These are phyloP conservation scores for Fraxinus nigra DNA, from an alignment of 305 asterid species.

Conservation along the genomic window DNA sequence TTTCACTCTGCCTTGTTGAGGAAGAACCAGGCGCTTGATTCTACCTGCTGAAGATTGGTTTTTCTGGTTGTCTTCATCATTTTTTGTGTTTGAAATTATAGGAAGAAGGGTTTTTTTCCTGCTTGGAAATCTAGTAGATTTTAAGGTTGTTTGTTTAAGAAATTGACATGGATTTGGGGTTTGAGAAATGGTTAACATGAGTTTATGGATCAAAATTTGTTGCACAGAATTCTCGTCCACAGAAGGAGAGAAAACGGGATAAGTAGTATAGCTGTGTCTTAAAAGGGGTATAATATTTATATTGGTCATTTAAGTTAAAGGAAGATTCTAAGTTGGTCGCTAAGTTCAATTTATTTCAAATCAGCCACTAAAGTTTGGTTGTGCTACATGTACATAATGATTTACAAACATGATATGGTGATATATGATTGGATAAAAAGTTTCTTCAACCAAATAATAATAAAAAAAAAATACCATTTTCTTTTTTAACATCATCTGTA, in stretches of 20 bases:
- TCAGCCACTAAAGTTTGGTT: neutral
- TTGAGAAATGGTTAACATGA: conserved; percentile 31
- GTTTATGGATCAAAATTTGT: neutral
- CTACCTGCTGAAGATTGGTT: conserved; percentile 39
- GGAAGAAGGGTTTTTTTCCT: conserved; percentile 10
- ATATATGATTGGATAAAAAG: too few species aligned
- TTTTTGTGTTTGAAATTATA: conserved; percentile 1
- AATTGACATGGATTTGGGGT: conserved; percentile 22
- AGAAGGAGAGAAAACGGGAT: conserved; percentile 8
- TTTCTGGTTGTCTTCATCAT: conserved; percentile 4
- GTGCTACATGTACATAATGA: neutral
- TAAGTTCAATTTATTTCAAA: neutral
- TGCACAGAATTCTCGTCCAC: conserved; percentile 18
- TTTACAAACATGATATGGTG: neutral
- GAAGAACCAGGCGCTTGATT: conserved; percentile 64
- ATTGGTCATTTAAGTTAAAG: neutral
- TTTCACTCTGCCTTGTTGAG: conserved; percentile 56
- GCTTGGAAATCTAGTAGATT: neutral
- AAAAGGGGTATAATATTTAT: neutral
- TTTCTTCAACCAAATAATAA: neutral
- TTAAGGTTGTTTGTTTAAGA: conserved; percentile 10
- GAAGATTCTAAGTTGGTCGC: neutral
- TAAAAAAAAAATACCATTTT: too few species aligned
- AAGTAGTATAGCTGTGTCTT: neutral
- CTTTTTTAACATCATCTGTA: neutral